These are phyloP conservation scores for Phlegmacium glaucopus DNA, from an alignment of 768 basidiomycete species.

Conservation along the genomic window DNA sequence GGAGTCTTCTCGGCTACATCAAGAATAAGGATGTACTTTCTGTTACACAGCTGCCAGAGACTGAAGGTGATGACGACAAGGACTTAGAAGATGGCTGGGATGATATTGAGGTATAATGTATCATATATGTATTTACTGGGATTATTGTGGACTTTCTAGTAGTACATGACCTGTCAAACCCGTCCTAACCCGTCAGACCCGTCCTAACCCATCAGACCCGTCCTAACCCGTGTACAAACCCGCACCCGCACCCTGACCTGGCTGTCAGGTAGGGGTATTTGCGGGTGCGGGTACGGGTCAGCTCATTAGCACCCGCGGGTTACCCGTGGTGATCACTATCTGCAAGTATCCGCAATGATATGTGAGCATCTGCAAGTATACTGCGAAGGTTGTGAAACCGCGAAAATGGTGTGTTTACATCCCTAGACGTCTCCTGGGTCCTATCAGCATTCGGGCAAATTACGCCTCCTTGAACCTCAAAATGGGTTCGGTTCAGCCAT, in stretches of 20 bases:
- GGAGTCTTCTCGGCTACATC: constrained; percentile 22
- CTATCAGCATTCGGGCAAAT: no score
- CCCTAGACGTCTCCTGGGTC: no score
- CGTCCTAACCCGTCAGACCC: no score
- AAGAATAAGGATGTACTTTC: constrained; percentile 17
- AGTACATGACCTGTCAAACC: no score
- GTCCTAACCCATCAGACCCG: neutral
- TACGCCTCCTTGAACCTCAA: no score
- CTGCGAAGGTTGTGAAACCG: no score
- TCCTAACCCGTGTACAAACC: neutral
- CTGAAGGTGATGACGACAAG: neutral
- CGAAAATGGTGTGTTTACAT: no score
- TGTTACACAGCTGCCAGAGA: no score
- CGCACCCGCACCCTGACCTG: constrained; percentile 1
- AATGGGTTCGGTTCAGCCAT: no score
- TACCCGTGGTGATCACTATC: neutral
- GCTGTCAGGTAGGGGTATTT: neutral
- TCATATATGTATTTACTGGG: neutral
- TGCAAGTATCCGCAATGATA: no score
- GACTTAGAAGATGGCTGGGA: constrained; percentile 3
- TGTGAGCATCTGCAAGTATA: no score
- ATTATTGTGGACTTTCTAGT: no score
- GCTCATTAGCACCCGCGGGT: neutral
- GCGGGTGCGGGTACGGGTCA: constrained; percentile 3
- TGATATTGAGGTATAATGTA: neutral